Evolutionary conservation across 352 stramenopile species (phyloP), one percentile per base, ranked within the genome.

Genomic region (Phytophthora cryptogea): DNA sequence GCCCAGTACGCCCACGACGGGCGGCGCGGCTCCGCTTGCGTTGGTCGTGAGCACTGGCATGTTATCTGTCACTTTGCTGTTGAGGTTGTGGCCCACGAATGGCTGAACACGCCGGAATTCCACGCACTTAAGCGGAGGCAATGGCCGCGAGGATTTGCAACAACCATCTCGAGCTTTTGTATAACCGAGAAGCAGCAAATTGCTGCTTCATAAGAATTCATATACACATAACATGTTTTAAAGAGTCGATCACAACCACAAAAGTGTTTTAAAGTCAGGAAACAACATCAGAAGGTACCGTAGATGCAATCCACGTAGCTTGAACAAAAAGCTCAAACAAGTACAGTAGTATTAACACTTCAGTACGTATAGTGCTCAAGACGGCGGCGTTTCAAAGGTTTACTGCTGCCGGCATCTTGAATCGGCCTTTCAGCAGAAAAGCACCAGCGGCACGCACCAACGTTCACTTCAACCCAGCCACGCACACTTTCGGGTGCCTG

Each of bases 1-100:
- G 52, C 97, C 97, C 20, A 99, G 77, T 33, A 98, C 85, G 51
- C 93, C 91, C 48, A 98, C 81, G 14, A 89, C 79, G 39, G 84
- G 82, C 48, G 72, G 76, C 37, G 72, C 68, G n/a, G 55, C 23
- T 39, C 72, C 76, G 3, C n/a, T 60, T 48, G 51, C 30, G 26
- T 55, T 62, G 8, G 66, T 87, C 30, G 68, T 74, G 3, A 90
- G 62, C 50, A 90, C 76, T 1, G 76, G 66, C 78, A 90, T 88
- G 11, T 66, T 54, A 37, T 40, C 40, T 6, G 16, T 31, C 5
- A 46, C 20, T 23, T 23, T 23, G 20, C 20, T 23, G 20, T 27
- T 31, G 9, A n/a, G 9, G 11, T 46, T 1, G 17, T 23, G 20
- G 20, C 20, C 20, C 5, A 32, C 20, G 40, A 30, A 46, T 46